Percentiles rank a stretch among this genome's conserved stretches.
Conservation (phyloP, 1,284 basidiomycete species). For the Fomes fomentarius region DNA sequence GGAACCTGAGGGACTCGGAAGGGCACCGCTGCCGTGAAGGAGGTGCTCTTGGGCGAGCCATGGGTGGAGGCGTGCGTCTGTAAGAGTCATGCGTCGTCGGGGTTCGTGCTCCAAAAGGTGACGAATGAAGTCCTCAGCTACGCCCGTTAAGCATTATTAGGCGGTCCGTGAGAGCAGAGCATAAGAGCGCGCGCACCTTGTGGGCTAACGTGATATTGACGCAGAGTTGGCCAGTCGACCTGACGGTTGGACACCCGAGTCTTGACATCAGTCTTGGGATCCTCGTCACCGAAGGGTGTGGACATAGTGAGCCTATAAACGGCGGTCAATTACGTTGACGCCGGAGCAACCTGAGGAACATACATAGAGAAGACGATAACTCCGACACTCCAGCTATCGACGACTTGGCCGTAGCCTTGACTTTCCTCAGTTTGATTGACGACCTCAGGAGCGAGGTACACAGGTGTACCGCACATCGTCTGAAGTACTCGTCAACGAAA, state of each 20-base stretch:
- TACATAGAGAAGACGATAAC: slow-evolving; percentile 90
- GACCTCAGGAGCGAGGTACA: slow-evolving; percentile 87
- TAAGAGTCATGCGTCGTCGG: slow-evolving; percentile 56
- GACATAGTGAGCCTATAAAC: slow-evolving; percentile 66
- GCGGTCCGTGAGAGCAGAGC: slow-evolving; percentile 23
- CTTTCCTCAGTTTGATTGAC: slow-evolving; percentile 65
- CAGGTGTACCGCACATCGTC: slow-evolving; percentile 88
- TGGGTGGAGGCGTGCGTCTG: slow-evolving; percentile 60
- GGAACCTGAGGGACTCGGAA: slow-evolving; percentile 30
- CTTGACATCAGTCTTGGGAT: slow-evolving; percentile 53
- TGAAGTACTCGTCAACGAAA: slow-evolving; percentile 29
- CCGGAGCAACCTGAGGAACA: slow-evolving; percentile 28
- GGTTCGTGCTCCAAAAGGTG: slow-evolving; percentile 57
- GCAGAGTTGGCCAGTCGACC: slow-evolving; percentile 65
- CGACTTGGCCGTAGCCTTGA: slow-evolving; percentile 81
- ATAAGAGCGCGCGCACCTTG: slow-evolving; percentile 4
- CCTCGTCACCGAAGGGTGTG: slow-evolving; percentile 75
- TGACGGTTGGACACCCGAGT: slow-evolving; percentile 55
- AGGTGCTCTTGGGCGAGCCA: slow-evolving; percentile 52
- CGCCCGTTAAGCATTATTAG: too few relatives aligned
- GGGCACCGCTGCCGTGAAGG: slow-evolving; percentile 22
- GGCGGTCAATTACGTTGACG: neutral
- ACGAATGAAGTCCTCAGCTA: slow-evolving; percentile 46
- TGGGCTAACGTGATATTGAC: slow-evolving; percentile 37
- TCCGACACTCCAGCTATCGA: slow-evolving; percentile 93